Percentiles rank a stretch among this genome's conserved stretches.
Conservation (phyloP, 805 yeast species). For the Suhomyces prunicola region DNA sequence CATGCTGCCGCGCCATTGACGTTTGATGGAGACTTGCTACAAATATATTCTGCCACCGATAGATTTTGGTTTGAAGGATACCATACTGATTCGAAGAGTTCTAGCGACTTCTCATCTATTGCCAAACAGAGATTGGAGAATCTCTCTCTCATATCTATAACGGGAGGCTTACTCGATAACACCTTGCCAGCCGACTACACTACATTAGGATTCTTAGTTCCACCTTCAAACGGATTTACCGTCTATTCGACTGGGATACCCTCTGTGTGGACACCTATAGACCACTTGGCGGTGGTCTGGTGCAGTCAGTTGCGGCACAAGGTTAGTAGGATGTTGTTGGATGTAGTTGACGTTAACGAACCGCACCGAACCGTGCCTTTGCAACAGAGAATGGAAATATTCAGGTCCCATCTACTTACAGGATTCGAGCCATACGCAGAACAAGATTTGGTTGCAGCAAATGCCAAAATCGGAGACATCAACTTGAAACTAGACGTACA, state of each 20-base stretch:
- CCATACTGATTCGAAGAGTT: slow-evolving; percentile 17
- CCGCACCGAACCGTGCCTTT: slow-evolving; percentile 53
- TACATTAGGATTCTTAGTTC: slow-evolving; percentile 65
- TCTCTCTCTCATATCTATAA: slow-evolving; percentile 74
- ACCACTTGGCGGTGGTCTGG: slow-evolving; percentile 96
- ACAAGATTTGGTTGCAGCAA: background rate
- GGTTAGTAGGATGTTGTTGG: slow-evolving; percentile 57
- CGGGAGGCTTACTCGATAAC: slow-evolving; percentile 81
- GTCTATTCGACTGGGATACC: slow-evolving; percentile 86
- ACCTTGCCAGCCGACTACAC: slow-evolving; percentile 91
- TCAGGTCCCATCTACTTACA: slow-evolving; percentile 45
- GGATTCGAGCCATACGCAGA: slow-evolving; percentile 49
- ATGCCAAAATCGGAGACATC: background rate
- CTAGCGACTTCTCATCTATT: slow-evolving; percentile 16
- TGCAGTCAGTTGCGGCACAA: slow-evolving; percentile 79
- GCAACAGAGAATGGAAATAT: slow-evolving; percentile 53
- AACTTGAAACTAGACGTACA: slow-evolving; percentile 7
- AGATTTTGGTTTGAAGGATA: slow-evolving; percentile 75
- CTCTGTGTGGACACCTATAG: slow-evolving; percentile 88
- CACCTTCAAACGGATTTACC: slow-evolving; percentile 73
- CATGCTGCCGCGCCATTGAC: slow-evolving; percentile 91
- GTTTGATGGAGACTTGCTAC: slow-evolving; percentile 82
- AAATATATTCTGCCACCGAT: slow-evolving; percentile 70
- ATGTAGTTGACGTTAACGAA: slow-evolving; percentile 49
- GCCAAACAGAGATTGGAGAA: slow-evolving; percentile 50